These are phyloP conservation scores for Leptographium flavum DNA, from an alignment of 2,329 filamentous ascomycete species.

Conservation along the genomic window DNA sequence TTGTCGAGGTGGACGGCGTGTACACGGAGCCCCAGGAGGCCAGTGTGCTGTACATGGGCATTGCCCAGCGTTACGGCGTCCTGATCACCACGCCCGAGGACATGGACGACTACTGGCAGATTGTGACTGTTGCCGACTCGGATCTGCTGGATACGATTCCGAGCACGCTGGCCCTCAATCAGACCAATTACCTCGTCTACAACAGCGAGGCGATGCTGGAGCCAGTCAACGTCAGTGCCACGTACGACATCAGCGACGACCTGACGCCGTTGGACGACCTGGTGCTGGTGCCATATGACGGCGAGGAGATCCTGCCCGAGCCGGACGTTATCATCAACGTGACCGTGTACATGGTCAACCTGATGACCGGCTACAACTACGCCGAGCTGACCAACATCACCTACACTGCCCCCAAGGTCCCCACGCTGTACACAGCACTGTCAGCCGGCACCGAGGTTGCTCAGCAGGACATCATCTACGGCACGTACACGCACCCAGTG, in stretches of 20 bases:
- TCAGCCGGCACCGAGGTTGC: slow-evolving; percentile 38
- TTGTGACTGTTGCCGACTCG: slow-evolving; percentile 32
- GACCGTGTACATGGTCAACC: slow-evolving; percentile 50
- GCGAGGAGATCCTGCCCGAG: slow-evolving; percentile 40
- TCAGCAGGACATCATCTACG: slow-evolving; percentile 47
- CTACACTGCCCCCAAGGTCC: slow-evolving; percentile 61
- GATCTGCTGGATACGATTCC: slow-evolving; percentile 56
- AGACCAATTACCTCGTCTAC: slow-evolving; percentile 51
- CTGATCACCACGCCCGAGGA: slow-evolving; percentile 49
- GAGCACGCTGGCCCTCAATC: slow-evolving; percentile 50
- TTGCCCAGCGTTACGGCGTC: slow-evolving; percentile 53
- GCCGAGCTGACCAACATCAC: slow-evolving; percentile 67
- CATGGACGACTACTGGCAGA: slow-evolving; percentile 48
- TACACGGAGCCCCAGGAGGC: slow-evolving; percentile 48
- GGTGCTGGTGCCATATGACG: slow-evolving; percentile 53
- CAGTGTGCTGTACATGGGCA: slow-evolving; percentile 49
- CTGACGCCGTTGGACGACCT: slow-evolving; percentile 64
- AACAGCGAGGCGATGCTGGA: slow-evolving; percentile 36
- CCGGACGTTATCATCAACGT: slow-evolving; percentile 52
- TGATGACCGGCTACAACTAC: slow-evolving; percentile 30
- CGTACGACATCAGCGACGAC: slow-evolving; percentile 26
- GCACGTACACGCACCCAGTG: slow-evolving; percentile 49
- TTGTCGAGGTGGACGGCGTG: slow-evolving; percentile 61
- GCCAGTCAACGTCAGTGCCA: slow-evolving; percentile 4
- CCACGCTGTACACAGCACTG: slow-evolving; percentile 64